Evolutionary conservation across 78 protist species (phyloP), one percentile per base, ranked within the genome.

Genomic region (Bigelowiella natans): DNA sequence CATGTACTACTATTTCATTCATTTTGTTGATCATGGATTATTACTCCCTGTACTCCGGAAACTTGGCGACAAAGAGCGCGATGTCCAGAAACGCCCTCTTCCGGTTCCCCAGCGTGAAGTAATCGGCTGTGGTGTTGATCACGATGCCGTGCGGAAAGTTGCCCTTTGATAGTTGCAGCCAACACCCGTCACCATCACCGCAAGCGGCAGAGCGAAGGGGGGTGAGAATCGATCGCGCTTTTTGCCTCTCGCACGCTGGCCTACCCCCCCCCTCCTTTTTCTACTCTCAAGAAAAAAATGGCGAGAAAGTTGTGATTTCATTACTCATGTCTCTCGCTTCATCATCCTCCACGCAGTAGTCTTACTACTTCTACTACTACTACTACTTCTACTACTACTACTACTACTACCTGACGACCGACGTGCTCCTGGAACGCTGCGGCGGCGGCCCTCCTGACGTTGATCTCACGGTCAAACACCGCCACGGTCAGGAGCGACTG

Each of bases 351-450:
- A n/a, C n/a, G n/a, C n/a, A n/a, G n/a, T n/a, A n/a, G n/a, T n/a
- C n/a, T n/a, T n/a, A n/a, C n/a, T n/a, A n/a, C n/a, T n/a, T n/a
- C n/a, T n/a, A n/a, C n/a, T n/a, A n/a, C n/a, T n/a, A n/a, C n/a
- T n/a, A n/a, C n/a, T n/a, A n/a, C n/a, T n/a, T n/a, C n/a, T n/a
- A n/a, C n/a, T n/a, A n/a, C n/a, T n/a, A n/a, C n/a, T n/a, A n/a
- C n/a, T n/a, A n/a, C n/a, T n/a, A n/a, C n/a, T n/a, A n/a, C n/a
- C n/a, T 95, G 98, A 39, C 99, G 91, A 0, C 99, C 99, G 39
- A 97, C 98, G 73, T 90, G 89, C 88, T 97, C 99, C 94, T 98
- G 99, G 89, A 96, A 96, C 31, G 99, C 98, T 1, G 99, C 99
- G 0, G 97, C 36, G n/a, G 99, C 99, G 0, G 99, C 98, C 38